Evolutionary conservation across 805 yeast genomes (phyloP).

Genomic region (Wickerhamomyces alni): DNA sequence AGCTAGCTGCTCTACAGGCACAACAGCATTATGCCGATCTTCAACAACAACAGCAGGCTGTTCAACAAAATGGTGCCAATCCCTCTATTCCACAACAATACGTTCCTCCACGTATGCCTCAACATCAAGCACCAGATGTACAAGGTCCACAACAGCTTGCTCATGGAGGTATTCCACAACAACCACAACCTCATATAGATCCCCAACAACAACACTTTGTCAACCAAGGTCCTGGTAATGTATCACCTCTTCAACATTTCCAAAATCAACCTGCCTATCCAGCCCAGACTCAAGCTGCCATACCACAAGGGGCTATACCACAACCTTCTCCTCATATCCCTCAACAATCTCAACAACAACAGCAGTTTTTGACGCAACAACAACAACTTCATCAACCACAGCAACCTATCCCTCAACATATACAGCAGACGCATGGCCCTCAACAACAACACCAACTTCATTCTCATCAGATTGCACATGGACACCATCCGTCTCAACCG

Average conservation of each 20-base stretch:
- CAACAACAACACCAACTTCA: conserved; percentile 3
- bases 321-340: conserved; percentile 3
- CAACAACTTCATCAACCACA: conserved; percentile 5
- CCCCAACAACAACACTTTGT: not conserved
- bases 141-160: not conserved
- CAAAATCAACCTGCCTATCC: not conserved
- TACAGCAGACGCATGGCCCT: conserved; percentile 4
- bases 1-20: conserved; percentile 13
- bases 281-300: not conserved
- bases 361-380: not conserved
- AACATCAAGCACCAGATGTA: not conserved
- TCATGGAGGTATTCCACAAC: not conserved
- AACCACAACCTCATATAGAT: not conserved
- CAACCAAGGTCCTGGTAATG: not conserved
- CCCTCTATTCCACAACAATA: conserved; percentile 2
- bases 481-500: not conserved
- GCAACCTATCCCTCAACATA: conserved; percentile 5
- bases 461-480: too few species aligned
- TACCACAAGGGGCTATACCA: conserved; percentile 3
- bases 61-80: not conserved
- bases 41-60: conserved; percentile 11
- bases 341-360: conserved; percentile 4
- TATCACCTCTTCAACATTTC: not conserved
- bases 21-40: conserved; percentile 12
- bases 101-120: not conserved